Conservation (phyloP, 495 filamentous ascomycete species). For the Neurospora discreta region DNA sequence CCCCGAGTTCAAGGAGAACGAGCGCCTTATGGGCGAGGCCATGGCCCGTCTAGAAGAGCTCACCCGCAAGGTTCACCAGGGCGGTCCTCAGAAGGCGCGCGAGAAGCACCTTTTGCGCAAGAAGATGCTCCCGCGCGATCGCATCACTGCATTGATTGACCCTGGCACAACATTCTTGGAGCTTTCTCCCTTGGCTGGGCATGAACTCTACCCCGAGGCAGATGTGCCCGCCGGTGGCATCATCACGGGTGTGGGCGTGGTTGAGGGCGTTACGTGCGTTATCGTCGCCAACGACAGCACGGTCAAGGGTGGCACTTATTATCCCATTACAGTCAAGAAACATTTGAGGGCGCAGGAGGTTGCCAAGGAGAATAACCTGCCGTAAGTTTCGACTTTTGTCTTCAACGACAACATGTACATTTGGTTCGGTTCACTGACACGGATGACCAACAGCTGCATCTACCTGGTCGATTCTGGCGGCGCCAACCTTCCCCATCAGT, state of each 20-base stretch:
- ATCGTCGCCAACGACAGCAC: slow-evolving; percentile 97
- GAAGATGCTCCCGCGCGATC: slow-evolving; percentile 92
- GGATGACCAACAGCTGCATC: slow-evolving; percentile 48
- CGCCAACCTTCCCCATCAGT: slow-evolving; percentile 90
- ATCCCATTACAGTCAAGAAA: slow-evolving; percentile 96
- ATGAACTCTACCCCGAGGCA: slow-evolving; percentile 77
- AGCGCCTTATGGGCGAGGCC: slow-evolving; percentile 61
- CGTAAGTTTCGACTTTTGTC: slow-evolving; percentile 25
- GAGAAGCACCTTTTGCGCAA: slow-evolving; percentile 80
- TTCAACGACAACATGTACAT: no score
- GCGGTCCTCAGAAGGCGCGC: slow-evolving; percentile 72
- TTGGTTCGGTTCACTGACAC: background rate
- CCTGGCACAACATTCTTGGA: slow-evolving; percentile 86
- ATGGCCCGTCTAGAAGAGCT: slow-evolving; percentile 53
- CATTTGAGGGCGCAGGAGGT: slow-evolving; percentile 88
- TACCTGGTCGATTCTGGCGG: slow-evolving; percentile 96
- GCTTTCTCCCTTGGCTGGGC: slow-evolving; percentile 74
- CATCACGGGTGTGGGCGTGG: slow-evolving; percentile 83
- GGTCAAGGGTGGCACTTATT: slow-evolving; percentile 98
- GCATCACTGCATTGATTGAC: slow-evolving; percentile 79
- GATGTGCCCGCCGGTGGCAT: slow-evolving; percentile 66
- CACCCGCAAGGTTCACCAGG: slow-evolving; percentile 58
- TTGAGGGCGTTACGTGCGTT: slow-evolving; percentile 85
- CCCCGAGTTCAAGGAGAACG: slow-evolving; percentile 73
- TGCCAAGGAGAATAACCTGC: slow-evolving; percentile 70